phyloP scores from a whole-genome alignment of 2,329 filamentous ascomycete genomes.

The Colletotrichum tofieldiae region DNA sequence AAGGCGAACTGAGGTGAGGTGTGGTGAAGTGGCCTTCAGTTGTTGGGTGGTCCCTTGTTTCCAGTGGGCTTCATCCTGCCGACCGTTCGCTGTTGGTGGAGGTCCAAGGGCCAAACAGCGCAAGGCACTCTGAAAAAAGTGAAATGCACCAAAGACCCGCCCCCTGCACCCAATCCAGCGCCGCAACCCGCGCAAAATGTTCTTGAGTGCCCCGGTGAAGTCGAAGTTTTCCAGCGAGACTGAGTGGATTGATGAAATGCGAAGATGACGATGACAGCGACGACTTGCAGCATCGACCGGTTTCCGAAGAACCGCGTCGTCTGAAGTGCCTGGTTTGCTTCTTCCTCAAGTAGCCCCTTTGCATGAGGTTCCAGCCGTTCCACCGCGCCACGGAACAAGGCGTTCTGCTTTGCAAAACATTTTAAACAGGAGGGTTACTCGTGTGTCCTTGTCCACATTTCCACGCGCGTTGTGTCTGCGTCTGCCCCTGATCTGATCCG shows the following conservation, averaged over 20 bases:
- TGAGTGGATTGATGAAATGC: constrained; percentile 29
- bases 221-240: constrained; percentile 18
- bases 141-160: constrained; percentile 31
- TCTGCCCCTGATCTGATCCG: constrained; percentile 35
- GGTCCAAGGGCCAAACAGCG: constrained; percentile 35
- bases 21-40: constrained; percentile 28
- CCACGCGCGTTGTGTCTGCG: constrained; percentile 35
- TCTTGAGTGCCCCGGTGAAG: constrained; percentile 19
- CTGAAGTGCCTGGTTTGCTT: constrained; percentile 21
- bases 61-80: constrained; percentile 40
- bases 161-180: constrained; percentile 30
- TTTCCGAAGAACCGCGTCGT: constrained; percentile 29
- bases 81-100: constrained; percentile 31
- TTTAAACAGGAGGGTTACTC: constrained; percentile 44
- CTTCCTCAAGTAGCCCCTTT: constrained; percentile 15
- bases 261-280: constrained; percentile 33
- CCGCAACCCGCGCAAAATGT: constrained; percentile 18
- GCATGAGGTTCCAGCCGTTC: constrained; percentile 27
- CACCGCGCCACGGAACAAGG: constrained; percentile 39
- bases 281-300: constrained; percentile 32
- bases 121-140: constrained; percentile 18
- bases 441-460: constrained; percentile 43
- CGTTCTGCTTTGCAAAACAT: constrained; percentile 41
- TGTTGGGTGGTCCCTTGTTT: constrained; percentile 43
- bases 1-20: constrained; percentile 16